Evolutionary conservation across 352 stramenopile genomes (phyloP).

Genomic region (Phytophthora uliginosa): DNA sequence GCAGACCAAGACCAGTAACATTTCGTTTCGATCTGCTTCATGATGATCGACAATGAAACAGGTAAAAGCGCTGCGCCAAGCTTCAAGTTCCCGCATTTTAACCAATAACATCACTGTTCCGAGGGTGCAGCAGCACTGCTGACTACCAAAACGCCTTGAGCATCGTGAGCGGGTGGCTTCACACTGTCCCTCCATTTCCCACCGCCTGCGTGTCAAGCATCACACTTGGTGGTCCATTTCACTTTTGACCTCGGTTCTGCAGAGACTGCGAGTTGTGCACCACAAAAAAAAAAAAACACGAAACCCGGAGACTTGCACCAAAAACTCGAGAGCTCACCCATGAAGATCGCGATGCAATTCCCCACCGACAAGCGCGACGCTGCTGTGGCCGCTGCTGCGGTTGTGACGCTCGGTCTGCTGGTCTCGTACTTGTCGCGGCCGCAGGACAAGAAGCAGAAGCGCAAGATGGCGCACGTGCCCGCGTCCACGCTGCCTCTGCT

Average conservation of each 20-base stretch:
- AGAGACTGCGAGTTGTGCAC: not conserved
- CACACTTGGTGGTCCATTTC: not conserved
- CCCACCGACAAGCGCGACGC: slow-evolving; percentile 1
- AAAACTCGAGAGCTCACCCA: not conserved
- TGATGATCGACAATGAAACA: no score
- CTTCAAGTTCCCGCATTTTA: no score
- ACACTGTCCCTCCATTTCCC: not conserved
- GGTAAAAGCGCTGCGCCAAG: no score
- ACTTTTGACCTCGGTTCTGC: not conserved
- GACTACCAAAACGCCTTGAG: no score
- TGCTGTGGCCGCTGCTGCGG: not conserved
- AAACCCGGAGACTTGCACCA: no score
- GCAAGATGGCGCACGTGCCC: slow-evolving; percentile 6
- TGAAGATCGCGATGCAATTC: slow-evolving; percentile 3
- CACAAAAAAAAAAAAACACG: not conserved
- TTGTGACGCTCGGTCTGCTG: not conserved
- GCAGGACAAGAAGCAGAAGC: not conserved
- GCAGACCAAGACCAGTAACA: no score
- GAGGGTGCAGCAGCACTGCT: no score
- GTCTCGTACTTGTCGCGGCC: not conserved
- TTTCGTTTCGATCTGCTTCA: no score
- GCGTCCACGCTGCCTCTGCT: slow-evolving; percentile 4
- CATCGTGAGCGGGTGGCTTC: not conserved
- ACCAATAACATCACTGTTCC: no score
- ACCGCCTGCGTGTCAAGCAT: not conserved